Conservation (phyloP, 2,329 filamentous ascomycete genomes). For the Geosmithia flava region DNA sequence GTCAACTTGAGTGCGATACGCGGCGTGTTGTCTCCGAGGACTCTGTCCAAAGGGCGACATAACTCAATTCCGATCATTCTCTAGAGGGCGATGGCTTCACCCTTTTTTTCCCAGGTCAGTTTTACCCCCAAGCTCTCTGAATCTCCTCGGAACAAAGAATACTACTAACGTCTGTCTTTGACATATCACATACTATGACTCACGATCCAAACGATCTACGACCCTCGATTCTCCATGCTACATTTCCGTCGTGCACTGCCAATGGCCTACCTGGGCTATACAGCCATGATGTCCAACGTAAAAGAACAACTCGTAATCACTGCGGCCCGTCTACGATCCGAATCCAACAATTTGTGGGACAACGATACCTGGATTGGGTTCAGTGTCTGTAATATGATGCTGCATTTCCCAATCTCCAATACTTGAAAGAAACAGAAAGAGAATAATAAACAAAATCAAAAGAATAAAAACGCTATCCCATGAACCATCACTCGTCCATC, state of each 20-base stretch:
- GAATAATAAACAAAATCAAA: neutral
- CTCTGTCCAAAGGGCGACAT: conserved; percentile 22
- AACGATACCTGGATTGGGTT: too few species aligned
- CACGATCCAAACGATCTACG: neutral
- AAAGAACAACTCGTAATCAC: too few species aligned
- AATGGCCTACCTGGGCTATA: neutral
- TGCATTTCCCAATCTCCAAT: neutral
- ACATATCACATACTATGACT: neutral
- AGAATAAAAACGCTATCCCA: neutral
- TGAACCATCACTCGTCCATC: neutral
- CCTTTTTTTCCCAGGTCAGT: conserved; percentile 18
- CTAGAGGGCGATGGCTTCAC: conserved; percentile 56
- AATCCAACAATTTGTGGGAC: too few species aligned
- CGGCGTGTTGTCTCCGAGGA: conserved; percentile 41
- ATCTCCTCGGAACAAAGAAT: conserved; percentile 6
- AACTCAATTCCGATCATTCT: conserved; percentile 93
- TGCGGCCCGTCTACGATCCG: too few species aligned
- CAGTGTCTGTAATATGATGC: too few species aligned
- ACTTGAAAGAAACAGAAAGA: neutral
- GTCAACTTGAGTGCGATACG: conserved; percentile 86
- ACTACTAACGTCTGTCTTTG: conserved; percentile 10
- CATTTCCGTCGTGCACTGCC: too few species aligned
- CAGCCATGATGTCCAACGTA: neutral
- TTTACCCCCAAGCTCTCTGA: neutral
- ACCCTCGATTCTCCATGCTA: neutral